Conservation (phyloP, 768 basidiomycete genomes). For the Brasilioporus rufonigricans region DNA sequence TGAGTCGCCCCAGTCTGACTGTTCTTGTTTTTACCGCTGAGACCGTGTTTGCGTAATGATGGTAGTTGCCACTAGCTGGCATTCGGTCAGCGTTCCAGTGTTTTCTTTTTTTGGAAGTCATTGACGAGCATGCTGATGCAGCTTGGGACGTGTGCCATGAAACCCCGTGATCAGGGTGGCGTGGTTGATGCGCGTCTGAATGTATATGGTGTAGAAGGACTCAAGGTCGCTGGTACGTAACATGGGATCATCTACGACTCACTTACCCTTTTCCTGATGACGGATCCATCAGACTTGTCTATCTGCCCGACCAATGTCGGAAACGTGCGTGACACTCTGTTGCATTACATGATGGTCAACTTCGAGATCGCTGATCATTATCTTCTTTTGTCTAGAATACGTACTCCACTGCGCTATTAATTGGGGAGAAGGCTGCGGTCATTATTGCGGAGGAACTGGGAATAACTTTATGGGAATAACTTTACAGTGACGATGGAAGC, state of each 20-base stretch:
- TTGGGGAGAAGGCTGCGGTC: constrained; percentile 62
- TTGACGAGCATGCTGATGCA: constrained; percentile 19
- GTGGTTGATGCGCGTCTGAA: constrained; percentile 62
- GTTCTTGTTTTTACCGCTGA: neutral
- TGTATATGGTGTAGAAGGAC: constrained; percentile 56
- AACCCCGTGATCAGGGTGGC: constrained; percentile 53
- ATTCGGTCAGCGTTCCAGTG: constrained; percentile 11
- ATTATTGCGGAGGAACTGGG: constrained; percentile 54
- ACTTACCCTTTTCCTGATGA: neutral
- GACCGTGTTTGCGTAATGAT: rapidly evolving
- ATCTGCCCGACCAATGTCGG: constrained; percentile 30
- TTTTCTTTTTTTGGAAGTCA: too few relatives aligned
- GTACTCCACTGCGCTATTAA: constrained; percentile 40
- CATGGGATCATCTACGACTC: too few relatives aligned
- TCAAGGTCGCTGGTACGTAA: constrained; percentile 60
- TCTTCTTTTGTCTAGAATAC: constrained; percentile 31
- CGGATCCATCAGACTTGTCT: constrained; percentile 33
- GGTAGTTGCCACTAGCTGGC: constrained; percentile 10
- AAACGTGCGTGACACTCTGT: constrained; percentile 12
- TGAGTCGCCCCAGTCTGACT: neutral
- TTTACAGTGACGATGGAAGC: neutral
- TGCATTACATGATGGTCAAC: too few relatives aligned
- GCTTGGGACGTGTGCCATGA: constrained; percentile 72
- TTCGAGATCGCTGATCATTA: neutral
- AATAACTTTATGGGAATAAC: too few relatives aligned